Base-by-base conservation (phyloP, 208 protist genomes). In the Pavlovales sp. region DNA sequence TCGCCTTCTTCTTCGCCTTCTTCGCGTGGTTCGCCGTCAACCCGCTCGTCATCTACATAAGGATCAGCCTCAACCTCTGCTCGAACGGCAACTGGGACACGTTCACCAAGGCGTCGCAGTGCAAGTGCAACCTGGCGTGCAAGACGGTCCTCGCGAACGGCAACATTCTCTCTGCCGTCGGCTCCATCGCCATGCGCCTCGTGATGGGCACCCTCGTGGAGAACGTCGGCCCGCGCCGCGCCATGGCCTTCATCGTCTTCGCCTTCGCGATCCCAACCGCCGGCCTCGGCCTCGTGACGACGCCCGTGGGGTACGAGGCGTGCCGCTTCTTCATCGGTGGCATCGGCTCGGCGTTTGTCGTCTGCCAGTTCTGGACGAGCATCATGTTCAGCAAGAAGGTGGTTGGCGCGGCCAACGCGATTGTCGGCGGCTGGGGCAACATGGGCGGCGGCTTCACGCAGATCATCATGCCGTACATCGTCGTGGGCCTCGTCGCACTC, bases 401-500 rank as follows among this genome's bases (percentile, higher is more conserved):
- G 18, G 75, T 88, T 30, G 85, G 85, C 75, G 8, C 32, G 34
- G 85, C 76, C 36, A 79, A 39, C 36, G 71, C 75, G 10, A 88
- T 44, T 1, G 41, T 75, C 41, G 85, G 22, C 44, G 85, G 85
- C 71, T 88, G 85, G 85, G 85, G 85, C 75, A 88, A 88, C 76
- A n/a, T 81, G 22, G 85, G 85, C 71, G 85, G 85, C 75, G 85
- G 85, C 85, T 1, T 88, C 36, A 81, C 85, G n/a, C 37, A 77
- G 32, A 40, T 88, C 26, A 0, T 81, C 7, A 88, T 88, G 85
- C 42, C 42, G 18, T 2, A n/a, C 18, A 8, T 81, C 22, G 22
- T 46, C 71, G 7, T 10, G 40, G 2, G 79, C 28, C 67, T 79
- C 71, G 30, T 79, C 41, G 36, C 22, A 30, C 10, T 79, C 26